Conservation (phyloP, 2,329 filamentous ascomycete genomes). For the Volutella citrinella region DNA sequence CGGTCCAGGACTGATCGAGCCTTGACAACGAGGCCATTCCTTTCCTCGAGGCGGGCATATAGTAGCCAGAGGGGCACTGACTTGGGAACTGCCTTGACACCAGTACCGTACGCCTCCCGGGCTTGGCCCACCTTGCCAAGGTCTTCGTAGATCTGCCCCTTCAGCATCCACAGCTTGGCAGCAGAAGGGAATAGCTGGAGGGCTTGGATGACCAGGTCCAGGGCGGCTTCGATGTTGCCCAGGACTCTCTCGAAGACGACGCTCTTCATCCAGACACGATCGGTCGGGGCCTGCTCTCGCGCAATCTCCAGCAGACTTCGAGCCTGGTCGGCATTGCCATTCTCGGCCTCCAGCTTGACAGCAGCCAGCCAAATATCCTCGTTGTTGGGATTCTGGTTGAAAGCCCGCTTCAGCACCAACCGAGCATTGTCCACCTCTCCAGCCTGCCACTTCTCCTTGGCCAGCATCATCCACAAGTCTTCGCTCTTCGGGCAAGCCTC, state of each 20-base stretch:
- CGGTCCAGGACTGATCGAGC: slow-evolving; percentile 91
- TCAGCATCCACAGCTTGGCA: slow-evolving; percentile 96
- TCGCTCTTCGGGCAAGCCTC: slow-evolving; percentile 91
- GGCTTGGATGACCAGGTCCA: slow-evolving; percentile 84
- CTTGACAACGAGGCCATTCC: slow-evolving; percentile 78
- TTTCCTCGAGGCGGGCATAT: slow-evolving; percentile 84
- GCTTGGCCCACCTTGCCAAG: slow-evolving; percentile 78
- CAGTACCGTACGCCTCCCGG: slow-evolving; percentile 83
- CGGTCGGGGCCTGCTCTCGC: slow-evolving; percentile 84
- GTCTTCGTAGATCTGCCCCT: slow-evolving; percentile 93
- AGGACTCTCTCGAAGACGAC: slow-evolving; percentile 89
- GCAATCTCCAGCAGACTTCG: slow-evolving; percentile 78
- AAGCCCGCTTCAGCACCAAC: slow-evolving; percentile 80
- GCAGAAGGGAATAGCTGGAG: slow-evolving; percentile 81
- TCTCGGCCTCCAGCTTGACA: slow-evolving; percentile 93
- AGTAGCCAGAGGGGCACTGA: slow-evolving; percentile 89
- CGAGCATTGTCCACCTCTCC: slow-evolving; percentile 86
- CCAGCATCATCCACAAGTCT: slow-evolving; percentile 92
- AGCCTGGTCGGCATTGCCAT: slow-evolving; percentile 76
- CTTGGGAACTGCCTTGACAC: slow-evolving; percentile 80
- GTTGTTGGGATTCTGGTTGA: slow-evolving; percentile 93
- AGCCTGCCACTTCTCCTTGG: slow-evolving; percentile 89
- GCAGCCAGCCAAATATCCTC: slow-evolving; percentile 98
- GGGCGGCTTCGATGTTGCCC: slow-evolving; percentile 72
- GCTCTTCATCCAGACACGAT: slow-evolving; percentile 96